Conservation (phyloP, 345 rosid genomes). For the Erysimum cheiranthoides region DNA sequence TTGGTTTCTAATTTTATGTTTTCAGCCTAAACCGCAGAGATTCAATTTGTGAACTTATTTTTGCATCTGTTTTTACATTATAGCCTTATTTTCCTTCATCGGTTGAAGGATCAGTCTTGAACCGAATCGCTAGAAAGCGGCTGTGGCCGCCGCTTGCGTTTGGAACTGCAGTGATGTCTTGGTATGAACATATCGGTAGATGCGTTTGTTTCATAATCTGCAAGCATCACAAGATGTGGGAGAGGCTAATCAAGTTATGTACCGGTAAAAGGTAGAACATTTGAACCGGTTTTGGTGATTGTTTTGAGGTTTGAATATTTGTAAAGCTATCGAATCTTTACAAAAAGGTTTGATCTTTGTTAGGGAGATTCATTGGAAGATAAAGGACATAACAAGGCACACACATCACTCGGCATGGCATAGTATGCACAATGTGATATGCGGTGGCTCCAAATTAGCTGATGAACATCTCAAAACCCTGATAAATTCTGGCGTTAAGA, state of each 20-base stretch:
- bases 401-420: constrained; percentile 96
- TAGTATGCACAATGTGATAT: constrained; percentile 83
- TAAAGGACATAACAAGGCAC: constrained; percentile 64
- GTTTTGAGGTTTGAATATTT: not conserved
- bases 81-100: constrained; percentile 65
- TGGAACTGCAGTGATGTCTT: constrained; percentile 79
- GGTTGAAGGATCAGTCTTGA: constrained; percentile 47
- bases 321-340: not conserved
- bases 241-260: constrained; percentile 60
- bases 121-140: constrained; percentile 60
- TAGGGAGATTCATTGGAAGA: constrained; percentile 65
- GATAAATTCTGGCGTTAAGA: constrained; percentile 38
- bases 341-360: not conserved
- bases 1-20: constrained; percentile 14
- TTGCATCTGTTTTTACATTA: constrained; percentile 1
- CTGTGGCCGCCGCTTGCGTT: constrained; percentile 80
- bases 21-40: not conserved
- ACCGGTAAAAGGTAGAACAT: constrained; percentile 59
- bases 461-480: constrained; percentile 58
- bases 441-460: constrained; percentile 65
- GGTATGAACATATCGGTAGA: constrained; percentile 90
- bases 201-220: constrained; percentile 68
- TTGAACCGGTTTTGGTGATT: not conserved
- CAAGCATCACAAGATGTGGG: constrained; percentile 75
- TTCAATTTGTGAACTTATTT: not conserved